Conservation (phyloP, 2,329 filamentous ascomycete species). For the Chalaropsis ovoidea region DNA sequence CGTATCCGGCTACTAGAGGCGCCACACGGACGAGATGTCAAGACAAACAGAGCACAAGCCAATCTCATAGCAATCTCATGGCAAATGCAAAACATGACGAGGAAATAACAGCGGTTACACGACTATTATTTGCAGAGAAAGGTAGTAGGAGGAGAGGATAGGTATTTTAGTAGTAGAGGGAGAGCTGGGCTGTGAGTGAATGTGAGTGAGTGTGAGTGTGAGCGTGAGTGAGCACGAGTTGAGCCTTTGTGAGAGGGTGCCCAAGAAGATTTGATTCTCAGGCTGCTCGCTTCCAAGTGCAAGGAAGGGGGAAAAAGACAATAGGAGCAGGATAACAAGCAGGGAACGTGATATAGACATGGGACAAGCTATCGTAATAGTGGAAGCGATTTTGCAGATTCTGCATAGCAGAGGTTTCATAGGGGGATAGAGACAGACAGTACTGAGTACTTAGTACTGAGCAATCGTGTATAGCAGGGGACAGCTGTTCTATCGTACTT, state of each 20-base stretch:
- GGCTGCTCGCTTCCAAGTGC: neutral
- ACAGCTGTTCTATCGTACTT: no score
- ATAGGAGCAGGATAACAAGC: neutral
- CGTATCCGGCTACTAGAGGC: constrained; percentile 21
- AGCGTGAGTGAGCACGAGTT: neutral
- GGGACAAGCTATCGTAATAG: neutral
- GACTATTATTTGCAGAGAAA: constrained; percentile 1
- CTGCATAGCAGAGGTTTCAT: constrained; percentile 9
- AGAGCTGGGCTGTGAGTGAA: neutral
- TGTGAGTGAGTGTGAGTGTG: neutral
- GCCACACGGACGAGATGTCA: constrained; percentile 15
- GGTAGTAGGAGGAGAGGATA: neutral
- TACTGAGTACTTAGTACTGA: neutral
- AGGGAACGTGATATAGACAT: neutral
- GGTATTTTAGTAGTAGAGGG: no score
- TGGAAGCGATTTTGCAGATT: neutral
- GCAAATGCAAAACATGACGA: constrained; percentile 11
- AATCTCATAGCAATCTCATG: no score
- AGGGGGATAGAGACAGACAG: neutral
- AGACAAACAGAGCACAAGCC: neutral
- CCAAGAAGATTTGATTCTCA: neutral
- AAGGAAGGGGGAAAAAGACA: neutral
- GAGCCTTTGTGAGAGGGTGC: constrained; percentile 13
- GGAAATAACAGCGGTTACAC: neutral
- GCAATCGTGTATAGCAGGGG: no score